A percentile compares a stretch with the other conserved stretches of the same genome.
These are phyloP conservation scores for Pythium guiyangense DNA, from an alignment of 352 stramenopile species.

Conservation along the genomic window DNA sequence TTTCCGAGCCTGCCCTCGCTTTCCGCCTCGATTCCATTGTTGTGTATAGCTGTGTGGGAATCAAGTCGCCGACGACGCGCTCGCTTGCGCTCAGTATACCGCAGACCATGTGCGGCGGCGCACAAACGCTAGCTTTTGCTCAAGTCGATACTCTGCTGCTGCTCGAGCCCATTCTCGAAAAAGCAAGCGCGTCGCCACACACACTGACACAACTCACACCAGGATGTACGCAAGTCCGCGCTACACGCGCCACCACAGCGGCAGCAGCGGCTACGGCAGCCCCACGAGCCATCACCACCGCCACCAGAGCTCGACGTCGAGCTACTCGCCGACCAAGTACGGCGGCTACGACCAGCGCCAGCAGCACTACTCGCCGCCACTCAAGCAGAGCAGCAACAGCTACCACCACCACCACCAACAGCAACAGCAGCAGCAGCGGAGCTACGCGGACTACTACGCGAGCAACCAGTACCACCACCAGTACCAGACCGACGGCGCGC, in stretches of 20 bases:
- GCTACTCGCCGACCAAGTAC: conserved; percentile 14
- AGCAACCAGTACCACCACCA: conserved; percentile 25
- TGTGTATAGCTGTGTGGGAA: neutral
- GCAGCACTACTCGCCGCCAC: conserved; percentile 14
- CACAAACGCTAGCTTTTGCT: too few species aligned
- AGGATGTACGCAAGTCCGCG: conserved; percentile 15
- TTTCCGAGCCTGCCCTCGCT: neutral
- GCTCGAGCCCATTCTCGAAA: conserved; percentile 11
- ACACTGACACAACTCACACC: neutral
- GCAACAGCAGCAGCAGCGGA: neutral
- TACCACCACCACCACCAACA: neutral
- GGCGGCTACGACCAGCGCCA: conserved; percentile 8
- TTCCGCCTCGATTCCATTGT: neutral
- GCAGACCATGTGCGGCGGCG: too few species aligned
- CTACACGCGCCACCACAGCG: conserved; percentile 8
- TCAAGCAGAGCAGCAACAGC: conserved; percentile 4
- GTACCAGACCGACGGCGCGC: conserved; percentile 34
- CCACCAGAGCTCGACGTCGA: conserved; percentile 12
- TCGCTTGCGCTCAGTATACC: neutral
- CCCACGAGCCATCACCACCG: conserved; percentile 7
- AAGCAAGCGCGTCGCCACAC: conserved; percentile 8
- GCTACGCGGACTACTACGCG: conserved; percentile 39
- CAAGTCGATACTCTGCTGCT: too few species aligned
- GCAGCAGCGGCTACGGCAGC: conserved; percentile 7
- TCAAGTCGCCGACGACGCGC: neutral